phyloP scores from a whole-genome alignment of 495 filamentous ascomycete species.

The Penicillium canariense region DNA sequence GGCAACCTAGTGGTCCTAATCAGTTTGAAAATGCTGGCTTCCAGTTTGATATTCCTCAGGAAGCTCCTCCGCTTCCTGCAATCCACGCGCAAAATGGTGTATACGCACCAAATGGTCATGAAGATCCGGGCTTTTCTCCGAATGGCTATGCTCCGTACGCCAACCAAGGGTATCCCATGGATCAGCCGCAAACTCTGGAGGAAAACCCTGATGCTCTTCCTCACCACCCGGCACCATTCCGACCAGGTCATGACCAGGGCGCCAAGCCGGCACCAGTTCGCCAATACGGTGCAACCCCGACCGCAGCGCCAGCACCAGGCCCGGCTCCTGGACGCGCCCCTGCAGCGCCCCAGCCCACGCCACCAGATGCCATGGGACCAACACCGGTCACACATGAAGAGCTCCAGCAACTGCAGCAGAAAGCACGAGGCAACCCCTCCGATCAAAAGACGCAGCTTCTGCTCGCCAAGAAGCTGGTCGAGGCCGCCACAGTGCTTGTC shows the following conservation, averaged over 20 bases:
- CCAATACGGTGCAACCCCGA: constrained; percentile 57
- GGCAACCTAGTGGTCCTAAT: constrained; percentile 48
- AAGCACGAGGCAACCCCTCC: constrained; percentile 63
- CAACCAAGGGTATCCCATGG: constrained; percentile 13
- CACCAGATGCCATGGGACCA: constrained; percentile 25
- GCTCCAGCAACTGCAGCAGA: constrained; percentile 67
- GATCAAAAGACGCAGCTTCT: constrained; percentile 69
- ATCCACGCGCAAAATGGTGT: constrained; percentile 36
- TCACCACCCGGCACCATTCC: constrained; percentile 75
- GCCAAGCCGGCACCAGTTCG: constrained; percentile 67
- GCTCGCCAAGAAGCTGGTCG: constrained; percentile 81
- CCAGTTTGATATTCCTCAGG: constrained; percentile 68
- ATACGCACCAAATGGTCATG: constrained; percentile 14
- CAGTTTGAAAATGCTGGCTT: constrained; percentile 50
- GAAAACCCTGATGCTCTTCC: constrained; percentile 63
- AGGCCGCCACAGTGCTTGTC: constrained; percentile 76
- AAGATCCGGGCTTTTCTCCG: constrained; percentile 4
- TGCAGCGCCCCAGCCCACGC: constrained; percentile 31
- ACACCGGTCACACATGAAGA: constrained; percentile 73
- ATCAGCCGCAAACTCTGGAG: constrained; percentile 18
- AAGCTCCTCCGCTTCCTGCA: constrained; percentile 51
- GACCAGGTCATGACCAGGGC: constrained; percentile 63
- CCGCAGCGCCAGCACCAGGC: constrained; percentile 28
- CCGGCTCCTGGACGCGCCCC: constrained; percentile 17
- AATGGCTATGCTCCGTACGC: constrained; percentile 22